phyloP scores from a whole-genome alignment of 2,329 filamentous ascomycete genomes.

The Fusarium nanum region DNA sequence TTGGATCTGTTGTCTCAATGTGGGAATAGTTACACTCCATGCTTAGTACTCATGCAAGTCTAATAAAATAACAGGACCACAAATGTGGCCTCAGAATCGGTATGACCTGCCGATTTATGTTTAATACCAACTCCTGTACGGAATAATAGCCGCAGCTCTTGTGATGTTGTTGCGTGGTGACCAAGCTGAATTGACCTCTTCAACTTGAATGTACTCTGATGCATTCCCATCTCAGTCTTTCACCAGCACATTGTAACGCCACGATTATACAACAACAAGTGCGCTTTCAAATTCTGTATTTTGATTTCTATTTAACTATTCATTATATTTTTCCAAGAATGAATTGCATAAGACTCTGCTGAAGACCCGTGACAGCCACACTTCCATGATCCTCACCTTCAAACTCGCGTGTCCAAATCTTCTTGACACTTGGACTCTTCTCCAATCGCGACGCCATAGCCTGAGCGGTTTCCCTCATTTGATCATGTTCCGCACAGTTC shows the following conservation, averaged over 20 bases:
- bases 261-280: not conserved
- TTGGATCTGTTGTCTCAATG: not conserved
- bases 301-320: not conserved
- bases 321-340: conserved; percentile 27
- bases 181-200: not conserved
- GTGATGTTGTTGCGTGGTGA: not conserved
- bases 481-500: conserved; percentile 41
- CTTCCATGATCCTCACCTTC: conserved; percentile 45
- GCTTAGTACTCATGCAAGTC: not conserved
- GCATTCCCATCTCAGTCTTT: not conserved
- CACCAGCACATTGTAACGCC: too few species aligned
- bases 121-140: rapidly evolving
- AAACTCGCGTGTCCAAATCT: conserved; percentile 43
- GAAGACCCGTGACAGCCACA: conserved; percentile 36
- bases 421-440: conserved; percentile 29
- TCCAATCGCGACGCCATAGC: conserved; percentile 34
- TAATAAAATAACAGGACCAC: conserved; percentile 10
- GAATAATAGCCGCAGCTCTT: not conserved
- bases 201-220: not conserved
- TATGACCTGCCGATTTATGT: not conserved
- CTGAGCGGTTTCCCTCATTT: conserved; percentile 38
- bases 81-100: not conserved
- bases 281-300: not conserved
- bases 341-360: conserved; percentile 41
- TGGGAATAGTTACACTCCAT: not conserved